A percentile compares a stretch with the other conserved stretches of the same genome.
phyloP scores from a whole-genome alignment of 805 yeast species.

The Pichia californica region DNA sequence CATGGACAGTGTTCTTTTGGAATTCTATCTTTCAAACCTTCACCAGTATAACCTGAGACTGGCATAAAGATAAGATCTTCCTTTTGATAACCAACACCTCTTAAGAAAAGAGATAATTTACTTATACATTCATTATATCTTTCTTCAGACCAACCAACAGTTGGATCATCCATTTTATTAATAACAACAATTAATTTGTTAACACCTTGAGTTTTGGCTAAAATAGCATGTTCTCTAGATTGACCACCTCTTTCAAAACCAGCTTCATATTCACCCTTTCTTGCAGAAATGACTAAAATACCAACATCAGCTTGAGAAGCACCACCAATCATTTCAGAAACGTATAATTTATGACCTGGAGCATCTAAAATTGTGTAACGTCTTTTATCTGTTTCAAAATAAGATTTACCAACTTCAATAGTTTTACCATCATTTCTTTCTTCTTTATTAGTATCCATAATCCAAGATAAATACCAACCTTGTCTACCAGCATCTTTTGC shows the following conservation, averaged over 20 bases:
- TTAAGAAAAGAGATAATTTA: constrained; percentile 71
- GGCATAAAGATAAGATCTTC: constrained; percentile 92
- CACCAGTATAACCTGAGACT: constrained; percentile 96
- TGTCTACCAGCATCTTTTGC: constrained; percentile 99
- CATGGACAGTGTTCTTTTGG: constrained; percentile 71
- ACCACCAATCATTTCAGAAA: constrained; percentile 99
- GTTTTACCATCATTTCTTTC: constrained; percentile 99
- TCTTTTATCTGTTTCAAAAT: constrained; percentile 95
- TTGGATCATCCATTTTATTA: constrained; percentile 98
- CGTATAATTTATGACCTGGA: constrained; percentile 99
- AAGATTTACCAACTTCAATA: constrained; percentile 97
- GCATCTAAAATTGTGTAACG: constrained; percentile 98
- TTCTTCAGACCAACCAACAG: constrained; percentile 92
- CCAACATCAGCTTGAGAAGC: constrained; percentile 99
- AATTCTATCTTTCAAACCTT: constrained; percentile 87
- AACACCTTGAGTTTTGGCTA: constrained; percentile 98
- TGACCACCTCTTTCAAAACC: constrained; percentile 99
- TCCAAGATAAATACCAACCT: constrained; percentile 99
- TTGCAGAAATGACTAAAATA: constrained; percentile 91
- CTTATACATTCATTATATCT: constrained; percentile 93
- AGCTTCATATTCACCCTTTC: constrained; percentile 99
- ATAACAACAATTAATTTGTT: constrained; percentile 88
- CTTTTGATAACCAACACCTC: constrained; percentile 84
- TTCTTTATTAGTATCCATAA: constrained; percentile 98
- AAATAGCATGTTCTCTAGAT: constrained; percentile 94